phyloP scores from a whole-genome alignment of 306 rosid genomes.

The Casuarina cunninghamiana region DNA sequence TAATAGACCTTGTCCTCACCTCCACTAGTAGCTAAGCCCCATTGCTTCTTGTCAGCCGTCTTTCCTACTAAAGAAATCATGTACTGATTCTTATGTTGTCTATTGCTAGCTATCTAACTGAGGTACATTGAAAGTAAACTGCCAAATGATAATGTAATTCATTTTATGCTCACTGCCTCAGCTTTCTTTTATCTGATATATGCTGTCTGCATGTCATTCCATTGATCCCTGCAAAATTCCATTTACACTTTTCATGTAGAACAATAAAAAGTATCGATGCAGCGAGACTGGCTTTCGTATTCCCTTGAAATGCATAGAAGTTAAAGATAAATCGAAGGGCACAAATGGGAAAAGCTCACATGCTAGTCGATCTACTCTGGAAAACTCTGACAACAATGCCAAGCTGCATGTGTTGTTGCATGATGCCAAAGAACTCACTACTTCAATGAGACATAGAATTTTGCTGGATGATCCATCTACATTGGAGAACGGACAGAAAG shows the following conservation, averaged over 20 bases:
- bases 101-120: neutral
- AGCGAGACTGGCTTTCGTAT: constrained; percentile 94
- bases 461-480: constrained; percentile 46
- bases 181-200: neutral
- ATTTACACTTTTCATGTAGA: constrained; percentile 38
- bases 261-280: constrained; percentile 73
- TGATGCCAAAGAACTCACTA: constrained; percentile 28
- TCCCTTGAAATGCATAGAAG: constrained; percentile 78
- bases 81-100: neutral
- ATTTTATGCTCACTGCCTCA: neutral
- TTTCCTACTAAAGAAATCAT: neutral
- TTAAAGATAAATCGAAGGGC: constrained; percentile 42
- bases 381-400: constrained; percentile 33
- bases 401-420: constrained; percentile 24
- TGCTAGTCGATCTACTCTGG: constrained; percentile 46
- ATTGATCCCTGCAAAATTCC: constrained; percentile 6
- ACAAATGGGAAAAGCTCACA: constrained; percentile 32
- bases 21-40: neutral
- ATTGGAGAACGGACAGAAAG: constrained; percentile 41
- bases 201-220: neutral
- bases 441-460: constrained; percentile 44
- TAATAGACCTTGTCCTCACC: neutral
- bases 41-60: neutral
- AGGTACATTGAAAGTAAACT: neutral
- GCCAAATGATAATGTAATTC: neutral